Percentiles rank a stretch among this genome's conserved stretches.
Evolutionary conservation across 495 filamentous ascomycete genomes (phyloP).

Genomic region (Penicillium silybi): DNA sequence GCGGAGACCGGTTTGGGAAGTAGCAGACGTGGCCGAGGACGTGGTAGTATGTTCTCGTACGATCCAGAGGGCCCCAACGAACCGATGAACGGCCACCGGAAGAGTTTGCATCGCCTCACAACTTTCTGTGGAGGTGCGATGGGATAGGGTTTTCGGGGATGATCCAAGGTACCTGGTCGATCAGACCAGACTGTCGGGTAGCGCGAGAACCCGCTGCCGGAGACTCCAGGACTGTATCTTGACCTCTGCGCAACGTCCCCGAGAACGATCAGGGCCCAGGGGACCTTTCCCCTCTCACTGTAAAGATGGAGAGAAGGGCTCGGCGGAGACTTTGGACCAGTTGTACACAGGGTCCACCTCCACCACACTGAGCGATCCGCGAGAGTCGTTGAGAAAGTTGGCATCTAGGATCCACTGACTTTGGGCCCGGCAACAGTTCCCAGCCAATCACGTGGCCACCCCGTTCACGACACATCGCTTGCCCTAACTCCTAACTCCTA

Average conservation of each 20-base stretch:
- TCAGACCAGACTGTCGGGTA: conserved; percentile 22
- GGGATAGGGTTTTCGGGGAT: not conserved
- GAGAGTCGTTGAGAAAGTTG: not conserved
- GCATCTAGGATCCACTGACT: not conserved
- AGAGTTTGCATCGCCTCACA: too few relatives aligned
- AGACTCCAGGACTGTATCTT: conserved; percentile 6
- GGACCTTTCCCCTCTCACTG: not conserved
- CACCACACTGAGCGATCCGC: too few relatives aligned
- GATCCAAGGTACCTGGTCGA: conserved; percentile 20
- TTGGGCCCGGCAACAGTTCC: not conserved
- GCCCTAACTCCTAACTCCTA: not conserved
- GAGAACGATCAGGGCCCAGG: not conserved
- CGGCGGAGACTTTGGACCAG: not conserved
- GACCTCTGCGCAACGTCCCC: conserved; percentile 9
- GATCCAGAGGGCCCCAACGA: not conserved
- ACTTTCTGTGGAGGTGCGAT: not conserved
- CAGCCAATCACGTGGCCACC: not conserved
- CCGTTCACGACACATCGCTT: not conserved
- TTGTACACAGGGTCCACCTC: too few relatives aligned
- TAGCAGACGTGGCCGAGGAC: not conserved
- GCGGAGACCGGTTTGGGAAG: not conserved
- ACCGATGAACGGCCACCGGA: too few relatives aligned
- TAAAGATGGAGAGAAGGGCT: not conserved
- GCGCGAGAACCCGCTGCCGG: conserved; percentile 16
- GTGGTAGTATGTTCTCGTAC: not conserved